These are phyloP conservation scores for Ophiostoma perfectum DNA, from an alignment of 2,329 filamentous ascomycete species.

Conservation along the genomic window DNA sequence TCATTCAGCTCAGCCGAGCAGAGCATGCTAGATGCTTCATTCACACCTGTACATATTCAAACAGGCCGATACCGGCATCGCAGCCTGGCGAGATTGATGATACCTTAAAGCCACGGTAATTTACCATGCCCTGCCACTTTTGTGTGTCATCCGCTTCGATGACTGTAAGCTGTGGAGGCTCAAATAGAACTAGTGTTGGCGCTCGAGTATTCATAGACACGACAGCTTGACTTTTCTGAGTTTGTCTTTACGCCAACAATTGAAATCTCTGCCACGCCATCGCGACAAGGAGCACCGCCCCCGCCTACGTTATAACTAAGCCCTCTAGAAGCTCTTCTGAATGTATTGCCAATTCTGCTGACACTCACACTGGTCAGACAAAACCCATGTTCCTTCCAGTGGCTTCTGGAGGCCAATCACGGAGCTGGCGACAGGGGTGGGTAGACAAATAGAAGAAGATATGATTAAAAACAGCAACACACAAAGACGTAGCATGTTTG, in stretches of 20 bases:
- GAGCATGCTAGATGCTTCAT: background rate
- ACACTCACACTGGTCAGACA: conserved; percentile 25
- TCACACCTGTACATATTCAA: background rate
- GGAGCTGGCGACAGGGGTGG: conserved; percentile 13
- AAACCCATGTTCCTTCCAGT: conserved; percentile 16
- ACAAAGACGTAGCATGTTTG: background rate
- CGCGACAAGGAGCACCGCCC: background rate
- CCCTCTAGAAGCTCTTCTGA: background rate
- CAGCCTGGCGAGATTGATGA: background rate
- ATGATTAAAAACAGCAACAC: background rate
- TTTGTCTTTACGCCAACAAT: no score
- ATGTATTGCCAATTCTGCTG: conserved; percentile 22
- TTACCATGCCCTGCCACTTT: background rate
- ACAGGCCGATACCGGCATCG: conserved; percentile 8
- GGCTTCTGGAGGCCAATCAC: conserved; percentile 21
- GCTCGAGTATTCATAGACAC: background rate
- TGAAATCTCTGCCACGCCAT: conserved; percentile 21
- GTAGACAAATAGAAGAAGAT: conserved; percentile 1
- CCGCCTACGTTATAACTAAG: background rate
- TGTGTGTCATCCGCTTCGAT: background rate
- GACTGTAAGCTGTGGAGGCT: background rate
- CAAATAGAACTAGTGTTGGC: background rate
- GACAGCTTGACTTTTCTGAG: no score
- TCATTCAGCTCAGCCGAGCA: background rate
- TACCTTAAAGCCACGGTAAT: background rate